A percentile compares a stretch with the other conserved stretches of the same genome.
phyloP scores from a whole-genome alignment of 371 early-diverging fungal genomes.

The Fennellomyces sp. region DNA sequence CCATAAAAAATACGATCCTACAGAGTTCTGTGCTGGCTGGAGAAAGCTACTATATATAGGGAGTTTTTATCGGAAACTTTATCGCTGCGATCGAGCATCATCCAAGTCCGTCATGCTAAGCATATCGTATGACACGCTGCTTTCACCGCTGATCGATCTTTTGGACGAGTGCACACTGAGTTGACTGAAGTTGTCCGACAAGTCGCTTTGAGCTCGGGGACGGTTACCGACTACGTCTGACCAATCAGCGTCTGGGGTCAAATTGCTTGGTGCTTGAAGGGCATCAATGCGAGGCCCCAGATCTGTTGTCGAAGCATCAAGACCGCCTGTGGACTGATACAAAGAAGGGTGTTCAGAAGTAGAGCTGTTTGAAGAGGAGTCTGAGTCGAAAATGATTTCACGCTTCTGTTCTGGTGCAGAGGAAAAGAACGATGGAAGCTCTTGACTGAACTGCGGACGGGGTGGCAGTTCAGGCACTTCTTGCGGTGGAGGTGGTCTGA shows the following conservation, averaged over 20 bases:
- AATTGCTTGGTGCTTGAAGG: background rate
- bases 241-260: background rate
- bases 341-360: background rate
- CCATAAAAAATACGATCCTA: no score
- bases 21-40: no score
- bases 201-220: background rate
- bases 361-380: background rate
- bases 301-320: background rate
- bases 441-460: background rate
- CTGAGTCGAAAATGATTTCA: background rate
- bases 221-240: background rate
- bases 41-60: conserved; percentile 48
- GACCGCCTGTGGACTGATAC: background rate
- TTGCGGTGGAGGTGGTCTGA: background rate
- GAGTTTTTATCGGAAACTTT: background rate
- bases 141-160: background rate
- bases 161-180: background rate
- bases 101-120: background rate
- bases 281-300: background rate
- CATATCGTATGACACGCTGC: background rate
- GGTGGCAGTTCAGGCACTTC: background rate
- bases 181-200: conserved; percentile 1
- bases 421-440: background rate
- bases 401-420: background rate
- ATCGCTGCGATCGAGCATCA: background rate